Evolutionary conservation across 129 eudicot species (phyloP), one percentile per base, ranked within the genome.

Genomic region (Rutidosis leptorrhynchoides): DNA sequence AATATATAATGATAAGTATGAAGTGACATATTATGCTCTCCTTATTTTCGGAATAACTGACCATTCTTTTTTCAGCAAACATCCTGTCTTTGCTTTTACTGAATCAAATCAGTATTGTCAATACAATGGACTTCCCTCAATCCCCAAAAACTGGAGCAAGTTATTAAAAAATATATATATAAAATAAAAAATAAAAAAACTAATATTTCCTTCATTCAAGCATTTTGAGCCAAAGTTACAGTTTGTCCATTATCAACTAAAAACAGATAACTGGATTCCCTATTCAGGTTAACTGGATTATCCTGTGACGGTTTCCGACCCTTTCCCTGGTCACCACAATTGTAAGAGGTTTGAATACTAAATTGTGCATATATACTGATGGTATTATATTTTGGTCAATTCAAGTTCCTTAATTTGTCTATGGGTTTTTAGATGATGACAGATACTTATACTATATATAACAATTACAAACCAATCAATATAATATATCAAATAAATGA

Each of bases 161-260:
- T 19, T 49, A 3, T n/a, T n/a, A n/a, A n/a, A n/a, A n/a, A n/a
- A n/a, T n/a, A n/a, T n/a, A n/a, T n/a, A n/a, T n/a, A n/a, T n/a
- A n/a, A n/a, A n/a, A n/a, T n/a, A n/a, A n/a, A n/a, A n/a, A n/a
- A n/a, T 17, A 49, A 49, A 6, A 49, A 20, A 19, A 16, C 24
- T 28, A 6, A 4, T 48, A 21, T 48, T 51, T 29, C 45, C 60
- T 11, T 65, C 7, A 48, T 19, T 29, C 19, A 26, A 9, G 28
- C 29, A 49, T 66, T 66, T 37, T 14, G 30, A 53, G 49, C 55
- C 15, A 53, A n/a, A n/a, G n/a, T n/a, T 14, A 57, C 43, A n/a
- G 22, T 16, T 40, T 69, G 58, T 57, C 57, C 43, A 57, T 26
- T n/a, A 69, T 58, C 30, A 69, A 58, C 56, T n/a, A n/a, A n/a